Base-by-base conservation (phyloP, 805 yeast species). In the Lipomyces sp. region DNA sequence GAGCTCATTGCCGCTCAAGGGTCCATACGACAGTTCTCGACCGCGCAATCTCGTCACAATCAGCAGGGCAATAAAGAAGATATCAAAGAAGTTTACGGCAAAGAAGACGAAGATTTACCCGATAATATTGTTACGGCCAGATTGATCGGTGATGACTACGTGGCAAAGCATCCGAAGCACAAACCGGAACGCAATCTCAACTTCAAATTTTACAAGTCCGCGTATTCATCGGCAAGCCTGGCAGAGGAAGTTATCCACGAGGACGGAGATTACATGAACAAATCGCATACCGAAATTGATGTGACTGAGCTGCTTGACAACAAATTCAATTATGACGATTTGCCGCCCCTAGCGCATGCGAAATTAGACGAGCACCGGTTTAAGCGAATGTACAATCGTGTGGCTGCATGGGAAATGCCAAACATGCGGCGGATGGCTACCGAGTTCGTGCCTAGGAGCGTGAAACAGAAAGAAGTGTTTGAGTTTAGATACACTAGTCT, bases 321-420 rank as follows among this genome's bases (percentile, higher is more conserved):
- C 7, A 48, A 59, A n/a, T 60, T 60, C 53, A 24, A 37, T 15
- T 32, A 13, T 18, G 66, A 64, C 54, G 71, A 68, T 30, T 11
- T 68, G 33, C 57, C 73, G 50, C 30, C 64, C 35, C 34, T 79
- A 61, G 83, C 83, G 60, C 96, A 89, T 72, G 87, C 89, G 73
- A 84, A 85, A 67, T 84, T 88, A 42, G 85, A 86, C 64, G 88
- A 86, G 70, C 90, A 87, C 73, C 85, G 98, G 75, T 88, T 86
- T 70, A 87, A 85, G 72, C 87, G 96, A 72, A 86, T 89, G 70
- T 86, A 88, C 73, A 88, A 88, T 74, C 84, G 98, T 73, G 82
- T 91, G 55, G 91, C 96, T 10, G 97, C 98, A 0, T 94, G 89
- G 79, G 98, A 94, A 76, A 84, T 94, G 82, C 99, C 99, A 5